Evolutionary conservation across 768 basidiomycete species (phyloP), one percentile per base, ranked within the genome.

Genomic region (Trametes cingulata): DNA sequence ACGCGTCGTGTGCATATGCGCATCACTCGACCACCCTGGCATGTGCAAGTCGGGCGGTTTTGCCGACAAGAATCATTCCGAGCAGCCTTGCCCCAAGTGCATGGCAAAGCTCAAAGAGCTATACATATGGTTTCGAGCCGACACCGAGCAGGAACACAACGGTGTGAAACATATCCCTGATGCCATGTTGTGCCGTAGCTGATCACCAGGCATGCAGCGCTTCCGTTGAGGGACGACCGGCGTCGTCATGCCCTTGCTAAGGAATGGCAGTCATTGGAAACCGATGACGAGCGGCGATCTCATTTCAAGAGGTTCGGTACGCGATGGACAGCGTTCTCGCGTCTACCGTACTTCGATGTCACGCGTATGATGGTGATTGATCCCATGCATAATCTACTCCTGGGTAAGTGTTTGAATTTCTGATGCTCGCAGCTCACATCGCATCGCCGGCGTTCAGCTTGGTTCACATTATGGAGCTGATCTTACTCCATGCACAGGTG

Each of bases 1-100:
- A 2, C 52, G 52, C 17, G 52, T 54, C 3, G 42, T 27, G 7
- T 24, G 35, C 15, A 54, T 54, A 10, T 43, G 52, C n/a, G 20
- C 52, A 42, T 54, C 41, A n/a, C 19, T 41, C 29, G 52, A 54
- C 27, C 52, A 54, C 25, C 52, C 52, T 7, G 52, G 41, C 2
- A 54, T 54, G 52, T 54, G 52, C 41, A 54, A 54, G 25, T 10
- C 43, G n/a, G 24, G 40, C n/a, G 41, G 52, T 25, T 54, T 54
- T 33, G 52, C 52, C 9, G 49, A 50, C 19, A 50, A 50, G 49
- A 50, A 35, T 33, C 49, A 50, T 33, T 9, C 17, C 19, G n/a
- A 17, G 49, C 36, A 5, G 35, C 49, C n/a, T 20, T 33, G 49
- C 6, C 35, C 35, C 6, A 33, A n/a, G n/a, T n/a, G n/a, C n/a